Percentiles rank a stretch among this genome's conserved stretches.
These are phyloP conservation scores for Exophiala oligosperma DNA, from an alignment of 2,329 filamentous ascomycete genomes.

Conservation along the genomic window DNA sequence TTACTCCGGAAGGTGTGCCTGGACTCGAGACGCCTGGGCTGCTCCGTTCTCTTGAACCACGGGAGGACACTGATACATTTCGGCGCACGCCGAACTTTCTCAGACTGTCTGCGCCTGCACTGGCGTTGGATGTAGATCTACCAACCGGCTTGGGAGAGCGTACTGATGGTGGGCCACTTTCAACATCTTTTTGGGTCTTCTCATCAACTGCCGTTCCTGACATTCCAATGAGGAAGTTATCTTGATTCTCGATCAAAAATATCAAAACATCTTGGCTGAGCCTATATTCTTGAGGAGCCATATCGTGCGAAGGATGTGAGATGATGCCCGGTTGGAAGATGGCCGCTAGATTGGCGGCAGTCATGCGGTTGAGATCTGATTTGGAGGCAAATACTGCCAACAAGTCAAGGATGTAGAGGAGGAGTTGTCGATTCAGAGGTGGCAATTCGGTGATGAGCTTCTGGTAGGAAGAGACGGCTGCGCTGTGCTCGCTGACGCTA, in stretches of 20 bases:
- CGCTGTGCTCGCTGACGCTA: constrained; percentile 57
- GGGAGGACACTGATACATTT: constrained; percentile 92
- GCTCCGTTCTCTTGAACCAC: constrained; percentile 65
- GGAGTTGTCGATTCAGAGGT: constrained; percentile 85
- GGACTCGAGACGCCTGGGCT: constrained; percentile 73
- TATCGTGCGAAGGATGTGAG: constrained; percentile 90
- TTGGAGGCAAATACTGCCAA: constrained; percentile 97
- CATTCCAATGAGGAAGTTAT: constrained; percentile 98
- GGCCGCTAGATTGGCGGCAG: constrained; percentile 85
- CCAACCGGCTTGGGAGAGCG: constrained; percentile 60
- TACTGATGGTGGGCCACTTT: constrained; percentile 61
- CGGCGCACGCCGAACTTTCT: constrained; percentile 76
- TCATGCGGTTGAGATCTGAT: constrained; percentile 96
- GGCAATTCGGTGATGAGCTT: constrained; percentile 88
- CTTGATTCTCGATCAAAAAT: constrained; percentile 97
- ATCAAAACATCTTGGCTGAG: constrained; percentile 96
- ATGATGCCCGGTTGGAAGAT: constrained; percentile 98
- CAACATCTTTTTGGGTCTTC: constrained; percentile 65
- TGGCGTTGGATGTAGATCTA: constrained; percentile 83
- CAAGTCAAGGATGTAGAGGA: constrained; percentile 93
- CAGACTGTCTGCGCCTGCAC: constrained; percentile 83
- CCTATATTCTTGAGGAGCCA: constrained; percentile 91
- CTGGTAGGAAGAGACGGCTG: constrained; percentile 82
- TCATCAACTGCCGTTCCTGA: constrained; percentile 97
- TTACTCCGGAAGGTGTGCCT: constrained; percentile 54